A percentile compares a stretch with the other conserved stretches of the same genome.
Conservation (phyloP, 768 basidiomycete genomes). For the Boletus vinaceobasis region DNA sequence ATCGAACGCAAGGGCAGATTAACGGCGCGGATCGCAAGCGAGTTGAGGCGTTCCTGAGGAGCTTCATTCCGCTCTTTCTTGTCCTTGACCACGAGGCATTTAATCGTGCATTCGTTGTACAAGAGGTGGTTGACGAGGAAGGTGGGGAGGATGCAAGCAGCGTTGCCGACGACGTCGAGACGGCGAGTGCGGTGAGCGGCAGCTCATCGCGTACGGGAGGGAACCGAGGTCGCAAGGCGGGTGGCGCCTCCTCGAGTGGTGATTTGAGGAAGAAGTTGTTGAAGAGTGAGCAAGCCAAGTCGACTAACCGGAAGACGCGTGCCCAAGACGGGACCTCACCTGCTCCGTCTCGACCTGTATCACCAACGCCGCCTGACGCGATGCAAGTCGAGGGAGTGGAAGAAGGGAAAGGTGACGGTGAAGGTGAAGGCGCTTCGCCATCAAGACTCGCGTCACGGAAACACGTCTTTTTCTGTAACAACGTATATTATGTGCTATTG, state of each 20-base stretch:
- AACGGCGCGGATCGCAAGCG: slow-evolving; percentile 67
- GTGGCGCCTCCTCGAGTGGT: slow-evolving; percentile 43
- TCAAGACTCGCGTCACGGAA: slow-evolving; percentile 41
- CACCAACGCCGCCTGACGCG: slow-evolving; percentile 52
- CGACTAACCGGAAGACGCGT: slow-evolving; percentile 55
- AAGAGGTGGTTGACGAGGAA: slow-evolving; percentile 62
- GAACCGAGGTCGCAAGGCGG: slow-evolving; percentile 40
- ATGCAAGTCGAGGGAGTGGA: slow-evolving; percentile 32
- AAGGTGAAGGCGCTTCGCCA: slow-evolving; percentile 14
- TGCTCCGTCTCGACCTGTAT: slow-evolving; percentile 57
- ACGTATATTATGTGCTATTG: slow-evolving; percentile 80
- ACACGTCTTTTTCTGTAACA: slow-evolving; percentile 82
- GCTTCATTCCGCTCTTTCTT: slow-evolving; percentile 74
- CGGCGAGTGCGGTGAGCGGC: slow-evolving; percentile 26
- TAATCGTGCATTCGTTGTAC: slow-evolving; percentile 64
- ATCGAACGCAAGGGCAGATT: slow-evolving; percentile 79
- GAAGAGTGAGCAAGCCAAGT: slow-evolving; percentile 82
- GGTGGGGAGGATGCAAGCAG: slow-evolving; percentile 44
- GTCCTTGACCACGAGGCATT: slow-evolving; percentile 69
- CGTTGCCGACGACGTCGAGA: slow-evolving; percentile 38
- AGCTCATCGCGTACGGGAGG: slow-evolving; percentile 32
- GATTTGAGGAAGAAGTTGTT: slow-evolving; percentile 77
- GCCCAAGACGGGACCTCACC: slow-evolving; percentile 52
- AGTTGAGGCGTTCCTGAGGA: slow-evolving; percentile 79
- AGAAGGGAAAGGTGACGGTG: slow-evolving; percentile 25